Conservation (phyloP, 352 stramenopile species). For the Phytophthora cactorum region DNA sequence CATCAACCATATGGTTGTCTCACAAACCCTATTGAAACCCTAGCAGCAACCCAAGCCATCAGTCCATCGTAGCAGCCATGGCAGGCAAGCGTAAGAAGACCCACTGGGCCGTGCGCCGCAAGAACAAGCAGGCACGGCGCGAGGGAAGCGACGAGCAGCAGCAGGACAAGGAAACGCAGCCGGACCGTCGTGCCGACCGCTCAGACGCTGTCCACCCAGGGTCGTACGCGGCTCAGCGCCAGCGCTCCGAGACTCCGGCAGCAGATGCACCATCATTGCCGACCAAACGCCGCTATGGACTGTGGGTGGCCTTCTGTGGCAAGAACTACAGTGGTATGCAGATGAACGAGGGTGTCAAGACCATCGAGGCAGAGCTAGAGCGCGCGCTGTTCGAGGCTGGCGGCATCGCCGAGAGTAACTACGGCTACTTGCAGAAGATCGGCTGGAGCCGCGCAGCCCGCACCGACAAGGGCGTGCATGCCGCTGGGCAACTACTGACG, state of each 20-base stretch:
- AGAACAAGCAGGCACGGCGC: constrained; percentile 71
- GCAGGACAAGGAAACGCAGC: constrained; percentile 28
- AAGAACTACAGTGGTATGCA: constrained; percentile 92
- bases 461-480: constrained; percentile 93
- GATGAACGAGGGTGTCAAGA: constrained; percentile 90
- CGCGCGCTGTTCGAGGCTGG: constrained; percentile 87
- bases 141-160: constrained; percentile 26
- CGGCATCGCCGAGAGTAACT: constrained; percentile 89
- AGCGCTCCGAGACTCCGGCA: constrained; percentile 14
- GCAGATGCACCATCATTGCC: constrained; percentile 5
- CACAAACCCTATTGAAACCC: not conserved
- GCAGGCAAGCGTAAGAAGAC: constrained; percentile 72
- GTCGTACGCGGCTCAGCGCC: constrained; percentile 73
- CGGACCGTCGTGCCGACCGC: constrained; percentile 64
- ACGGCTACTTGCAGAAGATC: constrained; percentile 92
- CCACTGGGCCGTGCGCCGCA: constrained; percentile 76
- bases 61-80: constrained; percentile 11
- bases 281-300: constrained; percentile 59
- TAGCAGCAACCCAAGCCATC: not conserved
- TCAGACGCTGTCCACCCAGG: constrained; percentile 72
- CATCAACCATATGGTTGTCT: constrained; percentile 21
- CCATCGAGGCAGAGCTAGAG: constrained; percentile 92
- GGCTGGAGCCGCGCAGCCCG: constrained; percentile 89
- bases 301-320: constrained; percentile 90
- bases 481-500: constrained; percentile 83